A percentile compares a stretch with the other conserved stretches of the same genome.
Evolutionary conservation across 2,329 filamentous ascomycete species (phyloP).

Genomic region (Fusarium sp.): DNA sequence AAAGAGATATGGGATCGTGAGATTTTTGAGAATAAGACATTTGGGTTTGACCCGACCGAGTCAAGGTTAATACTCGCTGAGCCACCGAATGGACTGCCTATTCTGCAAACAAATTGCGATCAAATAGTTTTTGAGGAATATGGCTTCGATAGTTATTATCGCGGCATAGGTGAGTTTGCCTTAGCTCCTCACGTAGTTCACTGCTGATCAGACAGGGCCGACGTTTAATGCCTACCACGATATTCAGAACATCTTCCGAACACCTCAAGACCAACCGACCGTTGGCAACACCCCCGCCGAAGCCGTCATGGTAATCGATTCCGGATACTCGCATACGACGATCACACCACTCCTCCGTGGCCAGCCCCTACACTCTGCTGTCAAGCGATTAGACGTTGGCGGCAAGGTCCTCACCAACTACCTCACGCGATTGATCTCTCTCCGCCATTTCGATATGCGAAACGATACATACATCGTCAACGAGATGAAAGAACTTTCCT

Average conservation of each 20-base stretch:
- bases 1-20: conserved; percentile 95
- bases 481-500: conserved; percentile 92
- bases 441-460: conserved; percentile 94
- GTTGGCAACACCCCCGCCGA: conserved; percentile 71
- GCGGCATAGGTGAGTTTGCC: conserved; percentile 71
- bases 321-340: conserved; percentile 92
- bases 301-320: conserved; percentile 88
- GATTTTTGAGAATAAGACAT: conserved; percentile 77
- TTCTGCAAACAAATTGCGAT: conserved; percentile 89
- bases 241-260: conserved; percentile 75
- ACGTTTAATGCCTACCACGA: conserved; percentile 87
- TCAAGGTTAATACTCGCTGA: conserved; percentile 90
- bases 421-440: conserved; percentile 87
- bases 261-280: conserved; percentile 61
- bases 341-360: conserved; percentile 88
- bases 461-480: conserved; percentile 95
- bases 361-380: conserved; percentile 80
- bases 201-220: conserved; percentile 64
- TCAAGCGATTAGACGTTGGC: conserved; percentile 88
- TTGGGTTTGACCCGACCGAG: conserved; percentile 79
- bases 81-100: conserved; percentile 83
- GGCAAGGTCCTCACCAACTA: conserved; percentile 95
- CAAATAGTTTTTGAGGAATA: conserved; percentile 99
- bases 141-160: conserved; percentile 87
- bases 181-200: not conserved